phyloP scores from a whole-genome alignment of 2,329 filamentous ascomycete species.

The Bipolaris cookei region DNA sequence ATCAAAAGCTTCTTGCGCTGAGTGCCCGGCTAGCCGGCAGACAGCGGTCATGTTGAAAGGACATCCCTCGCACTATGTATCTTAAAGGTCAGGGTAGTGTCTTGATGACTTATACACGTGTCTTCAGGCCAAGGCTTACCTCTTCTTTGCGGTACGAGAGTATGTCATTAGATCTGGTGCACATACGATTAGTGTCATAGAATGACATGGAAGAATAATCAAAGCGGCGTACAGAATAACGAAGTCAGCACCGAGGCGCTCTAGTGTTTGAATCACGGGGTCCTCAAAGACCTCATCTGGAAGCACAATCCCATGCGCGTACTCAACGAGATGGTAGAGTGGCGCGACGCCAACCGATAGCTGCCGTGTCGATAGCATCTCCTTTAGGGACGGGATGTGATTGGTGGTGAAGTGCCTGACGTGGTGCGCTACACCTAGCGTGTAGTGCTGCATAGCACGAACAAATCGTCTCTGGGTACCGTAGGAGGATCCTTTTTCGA shows the following conservation, averaged over 20 bases:
- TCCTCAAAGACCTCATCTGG: background rate
- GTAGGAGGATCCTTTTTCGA: background rate
- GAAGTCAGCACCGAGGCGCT: background rate
- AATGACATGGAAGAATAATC: background rate
- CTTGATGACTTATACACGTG: background rate
- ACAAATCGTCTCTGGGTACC: slow-evolving; percentile 1
- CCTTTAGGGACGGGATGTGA: background rate
- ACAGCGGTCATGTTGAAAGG: background rate
- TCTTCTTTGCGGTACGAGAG: slow-evolving; percentile 2
- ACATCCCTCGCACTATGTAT: background rate
- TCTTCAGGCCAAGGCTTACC: background rate
- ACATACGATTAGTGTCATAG: background rate
- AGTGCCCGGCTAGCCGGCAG: background rate
- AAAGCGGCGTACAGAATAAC: background rate
- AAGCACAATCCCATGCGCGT: slow-evolving; percentile 1
- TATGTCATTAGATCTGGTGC: slow-evolving; percentile 1
- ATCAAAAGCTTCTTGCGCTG: background rate
- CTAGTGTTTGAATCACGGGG: background rate
- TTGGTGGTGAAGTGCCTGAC: background rate
- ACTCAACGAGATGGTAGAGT: background rate
- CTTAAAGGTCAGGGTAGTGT: background rate
- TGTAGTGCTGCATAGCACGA: slow-evolving; percentile 1
- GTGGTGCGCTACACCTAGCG: slow-evolving; percentile 1
- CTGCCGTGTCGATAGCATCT: slow-evolving; percentile 1
- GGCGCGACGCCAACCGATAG: background rate